Base-by-base conservation (phyloP, 176 grass and related monocot species). In the Puya raimondii region DNA sequence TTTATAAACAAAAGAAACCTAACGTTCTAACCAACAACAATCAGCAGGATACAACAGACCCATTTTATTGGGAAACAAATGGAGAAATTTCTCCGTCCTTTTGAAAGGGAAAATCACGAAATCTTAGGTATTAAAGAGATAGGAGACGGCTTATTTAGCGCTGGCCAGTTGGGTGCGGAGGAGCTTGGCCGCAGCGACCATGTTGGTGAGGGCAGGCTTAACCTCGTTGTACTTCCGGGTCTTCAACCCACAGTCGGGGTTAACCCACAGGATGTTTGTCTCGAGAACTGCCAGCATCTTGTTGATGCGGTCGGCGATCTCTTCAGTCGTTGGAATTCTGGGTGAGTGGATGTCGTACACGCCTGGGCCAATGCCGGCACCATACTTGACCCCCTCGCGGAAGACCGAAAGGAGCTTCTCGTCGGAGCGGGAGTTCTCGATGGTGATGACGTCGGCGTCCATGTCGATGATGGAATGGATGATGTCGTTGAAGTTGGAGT, bases 401-500 rank as follows among this genome's bases (percentile, higher is more conserved):
- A 96, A 96, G 59, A 96, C 91, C 0, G 91, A 96, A 0, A 96
- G 91, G 0, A 96, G 78, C 82, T 96, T 96, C 85, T 96, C 91
- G 0, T 96, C 88, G 0, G 91, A 96, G 51, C 91, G 88, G 0
- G 91, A 96, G 80, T 96, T 96, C 91, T 96, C 91, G 1, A 96
- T 96, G 71, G 91, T 96, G 80, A 96, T 96, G 74, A 96, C 91
- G 33, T 96, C 91, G 0, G 91, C 91, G 0, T 96, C 91, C 91
- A 96, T 96, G 78, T 84, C 57, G 2, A 96, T 96, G 80, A 96
- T 96, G 66, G 91, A 96, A 51, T 96, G 85, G 80, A 96, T 96
- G 80, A 96, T 96, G 54, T 96, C 91, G 14, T 96, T 96, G 80
- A 96, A 96, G 80, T 96, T 91, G 13, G 91, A 96, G 77, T 96